Evolutionary conservation across 164 flowering plant genomes (phyloP).

Genomic region (Tetrastigma voinierianum): DNA sequence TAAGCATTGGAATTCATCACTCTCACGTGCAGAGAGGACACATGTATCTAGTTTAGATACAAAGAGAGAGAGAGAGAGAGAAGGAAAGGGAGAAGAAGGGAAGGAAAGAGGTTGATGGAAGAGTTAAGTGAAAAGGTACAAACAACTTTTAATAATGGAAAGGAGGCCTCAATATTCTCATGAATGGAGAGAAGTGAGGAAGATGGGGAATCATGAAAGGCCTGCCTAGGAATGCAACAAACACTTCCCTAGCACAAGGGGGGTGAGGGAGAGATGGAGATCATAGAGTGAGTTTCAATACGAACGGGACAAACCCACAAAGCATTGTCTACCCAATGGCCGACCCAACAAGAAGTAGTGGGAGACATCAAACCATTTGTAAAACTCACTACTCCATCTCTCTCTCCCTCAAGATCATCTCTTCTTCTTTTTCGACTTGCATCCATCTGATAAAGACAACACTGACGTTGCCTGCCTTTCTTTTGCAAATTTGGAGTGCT

Average conservation of each 20-base stretch:
- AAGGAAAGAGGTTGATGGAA: neutral
- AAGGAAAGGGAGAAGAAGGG: neutral
- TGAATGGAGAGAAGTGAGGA: neutral
- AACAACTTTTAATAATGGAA: conserved; percentile 4
- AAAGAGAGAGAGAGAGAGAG: neutral
- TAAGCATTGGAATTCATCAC: no score
- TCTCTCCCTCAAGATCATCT: neutral
- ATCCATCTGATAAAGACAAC: conserved; percentile 14
- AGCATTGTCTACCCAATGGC: conserved; percentile 27
- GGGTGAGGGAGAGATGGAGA: neutral
- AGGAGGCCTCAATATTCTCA: neutral
- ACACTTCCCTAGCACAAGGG: conserved; percentile 2
- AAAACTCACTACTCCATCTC: conserved; percentile 1
- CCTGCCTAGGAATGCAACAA: conserved; percentile 3
- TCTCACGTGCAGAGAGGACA: no score
- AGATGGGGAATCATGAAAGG: neutral
- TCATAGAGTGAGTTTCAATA: neutral
- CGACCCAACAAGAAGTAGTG: conserved; percentile 36
- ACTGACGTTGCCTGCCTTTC: conserved; percentile 24
- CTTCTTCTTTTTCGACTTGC: neutral
- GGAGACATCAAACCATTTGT: conserved; percentile 20
- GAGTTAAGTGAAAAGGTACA: neutral
- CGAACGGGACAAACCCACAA: conserved; percentile 31
- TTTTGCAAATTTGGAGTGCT: conserved; percentile 16
- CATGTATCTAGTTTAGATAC: no score